These are phyloP conservation scores for Ceratocystis lukuohia DNA, from an alignment of 2,329 filamentous ascomycete genomes.

Conservation along the genomic window DNA sequence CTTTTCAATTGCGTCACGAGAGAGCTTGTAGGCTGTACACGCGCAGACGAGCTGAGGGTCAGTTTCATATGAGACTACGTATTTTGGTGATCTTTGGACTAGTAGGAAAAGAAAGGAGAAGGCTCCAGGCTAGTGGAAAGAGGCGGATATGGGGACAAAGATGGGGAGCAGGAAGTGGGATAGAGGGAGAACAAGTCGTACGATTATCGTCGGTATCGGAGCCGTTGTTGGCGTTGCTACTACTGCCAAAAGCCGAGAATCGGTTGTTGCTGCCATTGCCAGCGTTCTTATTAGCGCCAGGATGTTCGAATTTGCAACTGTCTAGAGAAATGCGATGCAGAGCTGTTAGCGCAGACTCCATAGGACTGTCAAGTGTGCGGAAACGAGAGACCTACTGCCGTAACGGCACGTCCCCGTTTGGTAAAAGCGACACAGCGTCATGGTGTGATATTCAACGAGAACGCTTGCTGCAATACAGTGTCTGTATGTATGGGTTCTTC, in stretches of 20 bases:
- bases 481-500: not conserved
- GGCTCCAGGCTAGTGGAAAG: not conserved
- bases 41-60: not conserved
- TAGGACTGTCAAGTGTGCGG: not conserved
- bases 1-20: constrained; percentile 43
- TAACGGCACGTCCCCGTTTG: constrained; percentile 35
- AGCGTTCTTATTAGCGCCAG: constrained; percentile 28
- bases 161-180: not conserved
- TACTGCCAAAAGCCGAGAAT: constrained; percentile 17
- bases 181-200: constrained; percentile 12
- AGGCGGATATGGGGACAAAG: not conserved
- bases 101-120: constrained; percentile 4
- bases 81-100: not conserved
- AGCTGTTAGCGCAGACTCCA: not conserved
- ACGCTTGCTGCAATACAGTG: not conserved
- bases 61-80: constrained; percentile 4
- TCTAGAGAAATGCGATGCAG: constrained; percentile 27
- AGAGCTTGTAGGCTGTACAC: constrained; percentile 38
- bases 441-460: not conserved
- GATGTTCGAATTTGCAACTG: constrained; percentile 43
- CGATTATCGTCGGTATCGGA: constrained; percentile 1
- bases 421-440: constrained; percentile 20
- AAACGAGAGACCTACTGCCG: constrained; percentile 32
- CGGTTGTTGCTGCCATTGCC: constrained; percentile 17
- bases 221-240: constrained; percentile 17